A percentile compares a stretch with the other conserved stretches of the same genome.
These are phyloP conservation scores for Scolecobasidium constrictum DNA, from an alignment of 2,329 filamentous ascomycete genomes.

Conservation along the genomic window DNA sequence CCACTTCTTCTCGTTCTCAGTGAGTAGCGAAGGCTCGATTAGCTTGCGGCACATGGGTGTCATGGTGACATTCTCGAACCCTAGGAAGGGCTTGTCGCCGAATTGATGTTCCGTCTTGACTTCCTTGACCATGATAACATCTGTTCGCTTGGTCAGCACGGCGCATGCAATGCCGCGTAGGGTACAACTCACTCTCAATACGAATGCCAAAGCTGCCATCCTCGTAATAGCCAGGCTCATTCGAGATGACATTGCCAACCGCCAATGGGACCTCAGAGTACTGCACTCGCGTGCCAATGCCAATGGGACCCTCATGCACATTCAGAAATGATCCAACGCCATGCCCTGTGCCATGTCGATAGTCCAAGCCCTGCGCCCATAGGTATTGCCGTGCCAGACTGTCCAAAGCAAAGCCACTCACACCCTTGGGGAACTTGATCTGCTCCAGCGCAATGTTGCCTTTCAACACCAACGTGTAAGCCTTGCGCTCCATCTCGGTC, in stretches of 20 bases:
- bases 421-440: slow-evolving; percentile 87
- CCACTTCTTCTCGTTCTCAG: slow-evolving; percentile 67
- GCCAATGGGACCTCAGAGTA: slow-evolving; percentile 84
- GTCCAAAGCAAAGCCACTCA: slow-evolving; percentile 86
- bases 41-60: slow-evolving; percentile 86
- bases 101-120: slow-evolving; percentile 80
- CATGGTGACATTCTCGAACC: slow-evolving; percentile 97
- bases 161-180: slow-evolving; percentile 3
- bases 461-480: slow-evolving; percentile 91
- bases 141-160: slow-evolving; percentile 19
- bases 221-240: slow-evolving; percentile 95
- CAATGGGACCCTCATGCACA: slow-evolving; percentile 94
- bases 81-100: slow-evolving; percentile 86
- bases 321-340: slow-evolving; percentile 93
- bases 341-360: slow-evolving; percentile 91
- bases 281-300: slow-evolving; percentile 83
- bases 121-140: slow-evolving; percentile 83
- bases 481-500: slow-evolving; percentile 70
- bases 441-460: slow-evolving; percentile 83
- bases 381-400: slow-evolving; percentile 79
- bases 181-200: slow-evolving; percentile 58
- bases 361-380: slow-evolving; percentile 89
- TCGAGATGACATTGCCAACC: slow-evolving; percentile 89
- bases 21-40: slow-evolving; percentile 65
- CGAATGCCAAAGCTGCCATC: slow-evolving; percentile 90